Evolutionary conservation across 306 rosid genomes (phyloP).

Genomic region (Trifolium dubium): DNA sequence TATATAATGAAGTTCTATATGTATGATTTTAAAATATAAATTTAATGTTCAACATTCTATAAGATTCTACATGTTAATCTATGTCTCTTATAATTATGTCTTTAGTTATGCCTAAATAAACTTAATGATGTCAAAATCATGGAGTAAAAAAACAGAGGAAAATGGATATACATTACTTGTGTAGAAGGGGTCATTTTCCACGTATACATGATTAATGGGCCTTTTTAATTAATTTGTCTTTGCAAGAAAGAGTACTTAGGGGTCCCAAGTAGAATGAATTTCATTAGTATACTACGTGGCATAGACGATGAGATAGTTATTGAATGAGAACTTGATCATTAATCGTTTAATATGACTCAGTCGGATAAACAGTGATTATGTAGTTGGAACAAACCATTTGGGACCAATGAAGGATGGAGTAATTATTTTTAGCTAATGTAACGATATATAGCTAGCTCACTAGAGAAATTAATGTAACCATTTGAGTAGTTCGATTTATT

Average conservation of each 20-base stretch:
- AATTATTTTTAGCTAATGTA: not conserved
- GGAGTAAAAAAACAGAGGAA: no score
- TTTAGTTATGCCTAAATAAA: no score
- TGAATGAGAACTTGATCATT: slow-evolving; percentile 34
- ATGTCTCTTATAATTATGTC: slow-evolving; percentile 5
- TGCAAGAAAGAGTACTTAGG: slow-evolving; percentile 37
- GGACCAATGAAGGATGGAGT: slow-evolving; percentile 23
- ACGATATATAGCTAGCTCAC: not conserved
- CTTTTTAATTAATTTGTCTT: slow-evolving; percentile 38
- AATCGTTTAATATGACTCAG: slow-evolving; percentile 39
- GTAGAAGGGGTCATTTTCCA: slow-evolving; percentile 46
- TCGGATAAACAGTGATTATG: slow-evolving; percentile 47
- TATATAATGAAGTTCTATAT: no score
- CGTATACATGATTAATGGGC: slow-evolving; percentile 41
- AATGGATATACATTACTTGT: not conserved
- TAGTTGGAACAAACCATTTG: slow-evolving; percentile 13
- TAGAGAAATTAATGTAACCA: not conserved
- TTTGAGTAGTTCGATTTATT: no score
- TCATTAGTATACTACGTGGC: slow-evolving; percentile 42
- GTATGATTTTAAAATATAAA: no score
- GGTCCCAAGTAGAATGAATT: slow-evolving; percentile 26
- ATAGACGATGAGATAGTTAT: slow-evolving; percentile 46
- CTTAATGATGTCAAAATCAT: no score
- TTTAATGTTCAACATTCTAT: no score
- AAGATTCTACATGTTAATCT: not conserved